phyloP scores from a whole-genome alignment of 768 basidiomycete genomes.

The Russula sp. region DNA sequence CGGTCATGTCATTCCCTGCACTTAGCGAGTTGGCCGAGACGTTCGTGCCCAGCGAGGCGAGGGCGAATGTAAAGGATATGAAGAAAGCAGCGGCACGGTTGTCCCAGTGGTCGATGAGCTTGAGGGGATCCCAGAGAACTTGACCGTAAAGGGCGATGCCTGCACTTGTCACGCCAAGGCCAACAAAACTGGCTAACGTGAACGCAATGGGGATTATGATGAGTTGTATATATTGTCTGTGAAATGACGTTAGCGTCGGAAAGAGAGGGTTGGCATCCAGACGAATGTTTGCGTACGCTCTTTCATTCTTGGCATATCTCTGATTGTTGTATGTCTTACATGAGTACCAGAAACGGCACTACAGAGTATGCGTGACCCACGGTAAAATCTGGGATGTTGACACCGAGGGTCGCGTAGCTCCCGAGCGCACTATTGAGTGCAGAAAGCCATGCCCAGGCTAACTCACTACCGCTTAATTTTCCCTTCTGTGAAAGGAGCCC shows the following conservation, averaged over 20 bases:
- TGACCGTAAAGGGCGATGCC: constrained; percentile 64
- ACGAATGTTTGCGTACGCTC: constrained; percentile 38
- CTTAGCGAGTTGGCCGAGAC: constrained; percentile 72
- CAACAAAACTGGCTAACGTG: constrained; percentile 69
- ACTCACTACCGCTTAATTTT: constrained; percentile 41
- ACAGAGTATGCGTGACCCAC: constrained; percentile 23
- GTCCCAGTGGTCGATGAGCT: constrained; percentile 72
- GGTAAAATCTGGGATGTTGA: constrained; percentile 86
- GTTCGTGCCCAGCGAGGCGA: constrained; percentile 58
- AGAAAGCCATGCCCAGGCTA: constrained; percentile 75
- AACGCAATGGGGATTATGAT: constrained; percentile 72
- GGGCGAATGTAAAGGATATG: constrained; percentile 61
- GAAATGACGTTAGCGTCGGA: neutral
- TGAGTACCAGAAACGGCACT: neutral
- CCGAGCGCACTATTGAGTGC: constrained; percentile 73
- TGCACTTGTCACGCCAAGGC: constrained; percentile 75
- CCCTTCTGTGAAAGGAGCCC: constrained; percentile 52
- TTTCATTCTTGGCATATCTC: constrained; percentile 66
- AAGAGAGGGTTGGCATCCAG: neutral
- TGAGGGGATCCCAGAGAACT: constrained; percentile 65
- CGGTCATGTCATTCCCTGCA: constrained; percentile 82
- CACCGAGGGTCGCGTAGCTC: constrained; percentile 61
- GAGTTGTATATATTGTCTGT: constrained; percentile 66
- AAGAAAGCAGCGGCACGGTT: constrained; percentile 86
- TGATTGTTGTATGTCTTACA: constrained; percentile 22